These are phyloP conservation scores for Aspergillus pseudoterreus DNA, from an alignment of 2,329 filamentous ascomycete species.

Conservation along the genomic window DNA sequence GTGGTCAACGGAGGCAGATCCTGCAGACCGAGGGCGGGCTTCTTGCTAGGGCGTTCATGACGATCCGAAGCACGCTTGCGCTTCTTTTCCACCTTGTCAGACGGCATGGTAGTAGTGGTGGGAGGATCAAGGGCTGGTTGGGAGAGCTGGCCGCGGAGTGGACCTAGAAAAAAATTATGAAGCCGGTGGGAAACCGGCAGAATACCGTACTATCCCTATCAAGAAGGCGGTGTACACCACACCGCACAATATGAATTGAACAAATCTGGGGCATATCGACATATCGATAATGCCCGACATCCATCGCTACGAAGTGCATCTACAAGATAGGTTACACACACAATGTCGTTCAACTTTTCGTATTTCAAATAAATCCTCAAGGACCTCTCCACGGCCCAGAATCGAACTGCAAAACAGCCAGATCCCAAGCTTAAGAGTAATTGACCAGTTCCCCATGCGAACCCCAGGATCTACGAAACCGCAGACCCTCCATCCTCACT, in stretches of 20 bases:
- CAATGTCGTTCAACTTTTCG: conserved; percentile 19
- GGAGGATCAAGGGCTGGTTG: neutral
- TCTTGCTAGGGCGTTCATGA: conserved; percentile 47
- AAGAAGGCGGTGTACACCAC: neutral
- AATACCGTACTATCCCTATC: neutral
- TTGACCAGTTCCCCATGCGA: conserved; percentile 36
- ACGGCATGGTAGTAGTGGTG: conserved; percentile 25
- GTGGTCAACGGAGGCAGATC: conserved; percentile 41
- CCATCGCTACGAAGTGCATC: conserved; percentile 1
- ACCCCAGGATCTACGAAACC: conserved; percentile 16
- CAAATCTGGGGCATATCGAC: neutral
- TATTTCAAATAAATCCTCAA: conserved; percentile 32
- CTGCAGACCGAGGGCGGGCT: conserved; percentile 38
- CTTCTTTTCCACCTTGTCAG: conserved; percentile 45
- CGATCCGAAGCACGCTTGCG: conserved; percentile 47
- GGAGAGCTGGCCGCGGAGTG: neutral
- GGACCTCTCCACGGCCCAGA: conserved; percentile 35
- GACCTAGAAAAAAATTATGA: neutral
- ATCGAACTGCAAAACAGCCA: conserved; percentile 12
- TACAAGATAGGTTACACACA: neutral
- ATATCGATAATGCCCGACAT: neutral
- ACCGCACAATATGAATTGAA: neutral
- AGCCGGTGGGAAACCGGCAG: neutral
- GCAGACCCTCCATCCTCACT: conserved; percentile 29
- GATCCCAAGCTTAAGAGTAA: conserved; percentile 17